Evolutionary conservation across 2,329 filamentous ascomycete genomes (phyloP), one percentile per base, ranked within the genome.

Genomic region (Lasiodiplodia hormozganensis): DNA sequence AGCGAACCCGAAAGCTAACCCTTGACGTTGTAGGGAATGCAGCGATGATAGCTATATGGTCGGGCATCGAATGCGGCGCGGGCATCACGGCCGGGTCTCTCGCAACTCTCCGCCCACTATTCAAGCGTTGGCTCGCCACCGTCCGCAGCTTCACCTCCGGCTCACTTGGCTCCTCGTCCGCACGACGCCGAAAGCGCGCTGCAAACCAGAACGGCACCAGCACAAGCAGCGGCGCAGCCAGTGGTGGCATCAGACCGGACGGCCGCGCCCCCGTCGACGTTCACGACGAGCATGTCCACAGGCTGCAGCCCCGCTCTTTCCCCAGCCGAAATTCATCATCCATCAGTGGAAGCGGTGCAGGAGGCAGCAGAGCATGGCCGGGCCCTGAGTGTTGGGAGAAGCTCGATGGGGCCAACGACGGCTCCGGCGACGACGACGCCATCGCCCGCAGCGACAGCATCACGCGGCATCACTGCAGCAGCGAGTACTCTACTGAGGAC

Each of bases 101-200:
- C 8, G 84, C 85, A 6, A 85, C 84, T 1, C 79, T 86, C 1
- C 82, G 84, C 1, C 85, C 85, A 1, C 76, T 86, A 0, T 77
- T 86, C 64, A 78, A 74, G 52, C 31, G 25, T 6, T 70, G 60
- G 67, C 36, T 49, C 18, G 36, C 66, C 5, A 34, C 49, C 2
- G 56, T 68, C 34, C 58, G 58, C 40, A 51, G 58, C 58, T 38
- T 60, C 11, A 51, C 62, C 18, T 65, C 62, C 4, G 14, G 34
- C 51, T 31, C 62, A 34, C 47, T 56, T 36, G 36, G 14, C 60
- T 51, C 60, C n/a, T 36, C 60, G n/a, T 28, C 25, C 43, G 25
- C 43, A 16, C 60, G 49, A 18, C 21, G 34, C 28, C 60, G 49
- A 18, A 38, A 47, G n/a, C 40, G 43, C 23, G 25, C 40, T 8